These are phyloP conservation scores for Fusarium sp. DNA, from an alignment of 2,329 filamentous ascomycete genomes.

Conservation along the genomic window DNA sequence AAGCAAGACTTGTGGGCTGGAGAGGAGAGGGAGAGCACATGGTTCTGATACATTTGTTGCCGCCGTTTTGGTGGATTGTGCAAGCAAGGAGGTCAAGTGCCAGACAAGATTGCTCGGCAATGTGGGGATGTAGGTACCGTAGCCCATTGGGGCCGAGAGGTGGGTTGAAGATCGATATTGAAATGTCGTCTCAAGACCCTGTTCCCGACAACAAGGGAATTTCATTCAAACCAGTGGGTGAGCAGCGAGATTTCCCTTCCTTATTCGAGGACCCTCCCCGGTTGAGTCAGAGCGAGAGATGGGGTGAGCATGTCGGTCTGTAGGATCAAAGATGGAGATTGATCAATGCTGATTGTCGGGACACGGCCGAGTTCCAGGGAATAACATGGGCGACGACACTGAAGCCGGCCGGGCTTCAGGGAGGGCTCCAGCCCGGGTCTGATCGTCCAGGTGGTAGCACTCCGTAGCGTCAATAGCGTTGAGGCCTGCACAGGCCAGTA, in stretches of 20 bases:
- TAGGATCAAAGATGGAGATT: slow-evolving; percentile 6
- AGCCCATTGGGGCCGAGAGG: slow-evolving; percentile 31
- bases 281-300: slow-evolving; percentile 36
- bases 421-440: slow-evolving; percentile 14
- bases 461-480: slow-evolving; percentile 17
- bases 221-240: slow-evolving; percentile 18
- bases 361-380: slow-evolving; percentile 15
- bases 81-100: slow-evolving; percentile 29
- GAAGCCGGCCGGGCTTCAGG: slow-evolving; percentile 7
- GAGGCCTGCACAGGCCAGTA: slow-evolving; percentile 20
- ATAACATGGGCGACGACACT: slow-evolving; percentile 3
- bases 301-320: slow-evolving; percentile 11
- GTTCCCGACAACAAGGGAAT: slow-evolving; percentile 22
- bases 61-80: slow-evolving; percentile 2
- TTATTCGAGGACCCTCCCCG: slow-evolving; percentile 22
- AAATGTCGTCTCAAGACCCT: slow-evolving; percentile 34
- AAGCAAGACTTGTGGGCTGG: slow-evolving; percentile 4
- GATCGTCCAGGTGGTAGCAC: slow-evolving; percentile 27
- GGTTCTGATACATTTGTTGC: slow-evolving; percentile 11
- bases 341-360: slow-evolving; percentile 1
- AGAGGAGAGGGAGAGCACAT: slow-evolving; percentile 17
- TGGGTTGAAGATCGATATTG: slow-evolving; percentile 42
- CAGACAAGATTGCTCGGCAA: slow-evolving; percentile 26
- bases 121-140: slow-evolving; percentile 28
- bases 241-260: slow-evolving; percentile 33